phyloP scores from a whole-genome alignment of 495 filamentous ascomycete genomes.

The Penicillium parvum region DNA sequence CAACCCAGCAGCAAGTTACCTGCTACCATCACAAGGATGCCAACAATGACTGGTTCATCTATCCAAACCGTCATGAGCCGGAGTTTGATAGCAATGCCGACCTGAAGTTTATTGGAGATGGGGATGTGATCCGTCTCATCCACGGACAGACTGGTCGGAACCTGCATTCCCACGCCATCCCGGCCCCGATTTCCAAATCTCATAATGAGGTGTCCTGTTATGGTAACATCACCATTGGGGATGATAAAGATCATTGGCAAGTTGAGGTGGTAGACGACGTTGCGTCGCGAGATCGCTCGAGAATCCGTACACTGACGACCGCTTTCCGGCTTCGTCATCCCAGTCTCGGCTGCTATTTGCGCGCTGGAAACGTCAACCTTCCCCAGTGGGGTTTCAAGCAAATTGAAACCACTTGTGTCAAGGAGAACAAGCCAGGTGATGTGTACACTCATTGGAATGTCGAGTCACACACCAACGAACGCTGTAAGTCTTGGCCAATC shows the following conservation, averaged over 20 bases:
- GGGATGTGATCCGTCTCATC: constrained; percentile 78
- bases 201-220: constrained; percentile 93
- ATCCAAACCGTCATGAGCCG: constrained; percentile 73
- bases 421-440: constrained; percentile 88
- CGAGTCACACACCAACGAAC: constrained; percentile 90
- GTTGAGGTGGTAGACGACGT: constrained; percentile 89
- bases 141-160: constrained; percentile 96
- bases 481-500: constrained; percentile 59
- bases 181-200: constrained; percentile 83
- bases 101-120: constrained; percentile 72
- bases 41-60: constrained; percentile 99
- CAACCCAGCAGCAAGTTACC: constrained; percentile 90
- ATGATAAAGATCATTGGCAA: constrained; percentile 97
- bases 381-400: constrained; percentile 99
- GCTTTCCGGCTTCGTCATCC: constrained; percentile 86
- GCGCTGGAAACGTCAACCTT: constrained; percentile 93
- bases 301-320: constrained; percentile 87
- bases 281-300: constrained; percentile 77
- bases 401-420: constrained; percentile 93
- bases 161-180: constrained; percentile 85
- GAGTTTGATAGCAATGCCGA: constrained; percentile 67
- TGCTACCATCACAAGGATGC: constrained; percentile 99
- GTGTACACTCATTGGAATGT: constrained; percentile 99
- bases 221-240: constrained; percentile 93
- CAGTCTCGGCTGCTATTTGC: constrained; percentile 83